Evolutionary conservation across 2,329 filamentous ascomycete species (phyloP).

Genomic region (Coleophoma cylindrospora): DNA sequence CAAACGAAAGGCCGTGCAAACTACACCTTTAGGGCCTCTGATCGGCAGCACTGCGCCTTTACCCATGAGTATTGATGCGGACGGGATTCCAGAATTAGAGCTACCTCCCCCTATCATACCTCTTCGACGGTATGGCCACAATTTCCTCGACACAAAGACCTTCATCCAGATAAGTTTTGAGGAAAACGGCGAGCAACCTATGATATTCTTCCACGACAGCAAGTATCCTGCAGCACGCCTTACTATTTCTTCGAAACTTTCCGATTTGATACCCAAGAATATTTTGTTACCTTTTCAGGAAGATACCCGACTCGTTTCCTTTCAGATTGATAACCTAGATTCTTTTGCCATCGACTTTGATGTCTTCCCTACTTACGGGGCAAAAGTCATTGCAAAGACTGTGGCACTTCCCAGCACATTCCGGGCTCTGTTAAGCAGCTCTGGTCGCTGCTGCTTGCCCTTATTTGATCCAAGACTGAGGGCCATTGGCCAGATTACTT

Average conservation of each 20-base stretch:
- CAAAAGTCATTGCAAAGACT: constrained; percentile 94
- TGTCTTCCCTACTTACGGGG: constrained; percentile 94
- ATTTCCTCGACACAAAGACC: constrained; percentile 96
- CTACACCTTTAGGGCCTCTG: constrained; percentile 27
- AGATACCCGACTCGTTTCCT: constrained; percentile 87
- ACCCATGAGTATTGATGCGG: constrained; percentile 68
- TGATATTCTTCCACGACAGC: constrained; percentile 94
- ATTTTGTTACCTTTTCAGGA: constrained; percentile 94
- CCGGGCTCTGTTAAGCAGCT: constrained; percentile 67
- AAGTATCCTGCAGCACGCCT: constrained; percentile 93
- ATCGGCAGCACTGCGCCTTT: constrained; percentile 33
- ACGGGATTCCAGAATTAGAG: constrained; percentile 87
- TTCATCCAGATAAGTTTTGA: constrained; percentile 92
- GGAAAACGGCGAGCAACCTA: constrained; percentile 65
- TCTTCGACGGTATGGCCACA: constrained; percentile 89
- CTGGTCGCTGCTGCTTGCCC: constrained; percentile 77
- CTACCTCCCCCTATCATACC: constrained; percentile 95
- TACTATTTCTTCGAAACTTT: constrained; percentile 94
- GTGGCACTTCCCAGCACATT: constrained; percentile 88
- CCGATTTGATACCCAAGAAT: constrained; percentile 93
- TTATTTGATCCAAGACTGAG: constrained; percentile 88
- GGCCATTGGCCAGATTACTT: constrained; percentile 89
- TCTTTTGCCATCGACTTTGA: constrained; percentile 95
- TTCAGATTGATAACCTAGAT: constrained; percentile 91
- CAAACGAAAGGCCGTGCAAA: constrained; percentile 15